Evolutionary conservation across 495 filamentous ascomycete species (phyloP), one percentile per base, ranked within the genome.

Genomic region (Lasiosphaeria miniovina): DNA sequence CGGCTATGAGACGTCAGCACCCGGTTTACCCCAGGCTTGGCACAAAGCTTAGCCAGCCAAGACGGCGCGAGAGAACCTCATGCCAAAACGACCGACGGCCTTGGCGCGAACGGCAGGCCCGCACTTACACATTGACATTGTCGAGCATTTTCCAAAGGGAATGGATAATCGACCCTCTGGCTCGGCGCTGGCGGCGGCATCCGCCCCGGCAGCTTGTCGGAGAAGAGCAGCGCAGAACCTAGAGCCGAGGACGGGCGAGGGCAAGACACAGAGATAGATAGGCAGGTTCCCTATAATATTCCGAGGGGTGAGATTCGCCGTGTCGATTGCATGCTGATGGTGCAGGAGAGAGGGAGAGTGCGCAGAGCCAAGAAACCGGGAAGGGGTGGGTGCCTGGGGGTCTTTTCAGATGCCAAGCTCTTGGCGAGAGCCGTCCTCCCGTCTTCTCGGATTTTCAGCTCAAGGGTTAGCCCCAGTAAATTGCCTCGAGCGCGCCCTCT

Each of bases 31-130:
- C 61, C 60, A 57, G 70, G 60, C 71, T 74, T 74, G 71, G 71
- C 71, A 48, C 52, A 69, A 64, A 61, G 60, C 71, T 72, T 68
- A 66, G 70, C 68, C 60, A 46, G 68, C 70, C 68, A 72, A 71
- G 70, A 62, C 31, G 62, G 43, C 12, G 43, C 12, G 12, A 46
- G 58, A 61, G 34, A 60, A 49, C 45, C 52, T 66, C 54, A n/a
- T 5, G 12, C 43, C 12, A 46, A 11, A 11, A 46, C 12, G 12
- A 11, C 43, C 11, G 52, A 61, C 63, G 54, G 64, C 63, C 63
- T 63, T 63, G 65, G 17, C 45, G 51, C 46, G 43, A 36, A 24
- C 24, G 45, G 51, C 14, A 51, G 57, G 36, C 17, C 48, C 38
- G 14, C 35, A 68, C 68, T 68, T 56, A 70, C 68, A 59, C 57